phyloP scores from a whole-genome alignment of 108 stramenopile genomes.

The Nannochloropsis granulata region DNA sequence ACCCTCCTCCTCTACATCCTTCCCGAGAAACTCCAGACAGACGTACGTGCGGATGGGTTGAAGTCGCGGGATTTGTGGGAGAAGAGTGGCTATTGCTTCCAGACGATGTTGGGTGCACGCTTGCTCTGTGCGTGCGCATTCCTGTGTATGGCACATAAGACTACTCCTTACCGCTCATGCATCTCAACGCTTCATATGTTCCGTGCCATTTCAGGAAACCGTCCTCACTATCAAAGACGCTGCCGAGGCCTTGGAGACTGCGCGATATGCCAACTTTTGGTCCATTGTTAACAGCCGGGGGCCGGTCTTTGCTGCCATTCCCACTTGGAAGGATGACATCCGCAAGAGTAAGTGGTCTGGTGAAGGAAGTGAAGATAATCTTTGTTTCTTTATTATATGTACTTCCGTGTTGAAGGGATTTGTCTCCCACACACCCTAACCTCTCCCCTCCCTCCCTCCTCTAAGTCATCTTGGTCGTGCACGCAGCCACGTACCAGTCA shows the following conservation, averaged over 20 bases:
- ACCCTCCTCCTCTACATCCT: slow-evolving; percentile 23
- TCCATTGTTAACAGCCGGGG: background rate
- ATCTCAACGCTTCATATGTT: background rate
- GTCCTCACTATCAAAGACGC: slow-evolving; percentile 3
- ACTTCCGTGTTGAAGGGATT: background rate
- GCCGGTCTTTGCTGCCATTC: background rate
- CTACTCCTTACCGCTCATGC: too few relatives aligned
- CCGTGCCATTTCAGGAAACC: background rate
- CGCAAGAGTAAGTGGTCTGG: background rate
- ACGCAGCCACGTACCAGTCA: background rate
- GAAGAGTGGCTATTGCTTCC: background rate
- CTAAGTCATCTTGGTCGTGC: background rate
- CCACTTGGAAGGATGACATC: background rate
- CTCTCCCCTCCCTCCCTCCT: background rate
- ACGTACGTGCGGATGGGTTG: background rate
- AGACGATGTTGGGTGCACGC: background rate
- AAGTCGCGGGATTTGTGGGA: background rate
- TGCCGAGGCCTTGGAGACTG: slow-evolving; percentile 13
- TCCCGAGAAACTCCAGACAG: slow-evolving; percentile 9
- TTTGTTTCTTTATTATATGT: background rate
- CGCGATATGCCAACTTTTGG: slow-evolving; percentile 22
- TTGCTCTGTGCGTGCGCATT: background rate
- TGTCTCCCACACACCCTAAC: background rate
- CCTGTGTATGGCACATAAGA: too few relatives aligned
- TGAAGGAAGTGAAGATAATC: background rate